Evolutionary conservation across 2,329 filamentous ascomycete genomes (phyloP), one percentile per base, ranked within the genome.

Genomic region (Sporothrix sp.): DNA sequence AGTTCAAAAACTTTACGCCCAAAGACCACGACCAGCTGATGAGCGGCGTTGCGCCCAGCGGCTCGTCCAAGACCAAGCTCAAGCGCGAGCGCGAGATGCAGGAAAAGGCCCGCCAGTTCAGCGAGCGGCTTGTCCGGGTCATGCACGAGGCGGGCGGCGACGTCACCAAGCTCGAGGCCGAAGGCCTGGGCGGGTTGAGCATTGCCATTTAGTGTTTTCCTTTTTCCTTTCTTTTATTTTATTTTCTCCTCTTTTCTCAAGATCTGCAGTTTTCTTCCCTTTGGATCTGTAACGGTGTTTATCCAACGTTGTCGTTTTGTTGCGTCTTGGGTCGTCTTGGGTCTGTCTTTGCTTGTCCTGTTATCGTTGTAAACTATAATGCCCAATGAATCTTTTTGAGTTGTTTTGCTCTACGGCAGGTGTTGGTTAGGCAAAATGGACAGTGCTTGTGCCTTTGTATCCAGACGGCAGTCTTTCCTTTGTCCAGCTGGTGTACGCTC

Each of bases 31-130:
- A 76, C 13, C 79, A 85, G 62, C 82, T 98, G 38, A 79, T 98
- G 66, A 87, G 80, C 7, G 91, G 90, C 5, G 93, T 98, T 11
- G 93, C 93, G 40, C 91, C 91, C 1, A 90, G 84, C 57, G 93
- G 93, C 9, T 89, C 83, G 58, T 86, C 81, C 58, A 97, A 97
- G 76, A 97, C 93, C 8, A 96, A 96, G 65, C 88, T 88, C n/a
- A 72, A 89, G 50, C 72, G 93, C 46, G 91, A 97, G 66, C 85
- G 87, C 65, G 91, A 96, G 69, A 87, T 87, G 2, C 73, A 78
- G 48, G 91, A 96, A 62, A 82, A 84, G 66, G 73, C 86, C 59
- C 70, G 82, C 58, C 75, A 77, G 62, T 63, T 90, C 50, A 82
- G 77, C 60, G 79, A 86, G 64, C 80, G 81, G 7, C 82, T 85